These are phyloP conservation scores for Sindora glabra DNA, from an alignment of 306 rosid genomes.

Conservation along the genomic window DNA sequence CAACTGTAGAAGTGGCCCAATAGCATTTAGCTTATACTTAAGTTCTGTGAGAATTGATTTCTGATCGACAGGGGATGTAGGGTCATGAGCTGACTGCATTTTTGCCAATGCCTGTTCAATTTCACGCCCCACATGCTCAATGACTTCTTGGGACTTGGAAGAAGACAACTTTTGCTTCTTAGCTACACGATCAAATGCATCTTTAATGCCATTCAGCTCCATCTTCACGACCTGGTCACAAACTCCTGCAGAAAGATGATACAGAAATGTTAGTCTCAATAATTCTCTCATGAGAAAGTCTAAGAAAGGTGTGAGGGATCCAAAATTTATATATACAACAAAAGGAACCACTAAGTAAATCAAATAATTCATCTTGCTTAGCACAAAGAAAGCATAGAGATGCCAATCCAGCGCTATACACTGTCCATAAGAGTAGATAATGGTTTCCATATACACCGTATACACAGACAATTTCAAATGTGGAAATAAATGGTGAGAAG, in stretches of 20 bases:
- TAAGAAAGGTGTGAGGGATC: not conserved
- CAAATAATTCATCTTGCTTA: not conserved
- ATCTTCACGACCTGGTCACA: conserved; percentile 28
- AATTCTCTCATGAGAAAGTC: not conserved
- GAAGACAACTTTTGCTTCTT: conserved; percentile 84
- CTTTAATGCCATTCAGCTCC: conserved; percentile 74
- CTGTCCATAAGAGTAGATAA: not conserved
- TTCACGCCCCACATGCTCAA: conserved; percentile 60
- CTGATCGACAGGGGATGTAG: conserved; percentile 34
- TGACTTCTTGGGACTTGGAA: conserved; percentile 67
- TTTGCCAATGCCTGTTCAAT: conserved; percentile 53
- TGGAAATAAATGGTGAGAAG: too few relatives aligned
- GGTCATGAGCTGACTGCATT: conserved; percentile 42
- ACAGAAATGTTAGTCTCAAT: conserved; percentile 12
- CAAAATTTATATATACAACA: not conserved
- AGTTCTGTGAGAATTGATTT: conserved; percentile 54
- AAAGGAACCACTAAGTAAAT: not conserved
- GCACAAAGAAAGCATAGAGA: not conserved
- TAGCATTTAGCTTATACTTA: conserved; percentile 43
- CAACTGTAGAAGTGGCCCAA: conserved; percentile 45
- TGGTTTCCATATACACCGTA: not conserved
- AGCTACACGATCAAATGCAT: conserved; percentile 74
- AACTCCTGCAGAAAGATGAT: conserved; percentile 35
- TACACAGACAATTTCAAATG: too few relatives aligned
- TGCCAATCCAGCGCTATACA: not conserved